phyloP scores from a whole-genome alignment of 768 basidiomycete genomes.

The Macrolepiota dolichaula region DNA sequence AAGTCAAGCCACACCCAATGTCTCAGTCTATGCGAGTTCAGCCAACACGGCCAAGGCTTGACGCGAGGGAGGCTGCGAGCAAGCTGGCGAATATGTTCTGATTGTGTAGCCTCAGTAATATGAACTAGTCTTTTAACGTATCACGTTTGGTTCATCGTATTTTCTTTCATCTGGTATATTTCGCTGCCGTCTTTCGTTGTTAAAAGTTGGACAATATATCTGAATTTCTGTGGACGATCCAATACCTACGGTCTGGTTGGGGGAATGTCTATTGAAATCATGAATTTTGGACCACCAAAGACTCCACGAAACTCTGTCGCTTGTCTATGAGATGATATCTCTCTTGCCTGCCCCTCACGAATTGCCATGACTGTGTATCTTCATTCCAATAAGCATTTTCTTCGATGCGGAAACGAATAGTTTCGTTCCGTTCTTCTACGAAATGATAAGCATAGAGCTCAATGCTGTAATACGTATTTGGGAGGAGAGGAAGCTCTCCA shows the following conservation, averaged over 20 bases:
- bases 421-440: slow-evolving; percentile 45
- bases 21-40: slow-evolving; percentile 70
- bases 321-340: slow-evolving; percentile 38
- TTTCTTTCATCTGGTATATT: not conserved
- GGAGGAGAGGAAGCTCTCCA: slow-evolving; percentile 44
- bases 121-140: not conserved
- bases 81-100: slow-evolving; percentile 90
- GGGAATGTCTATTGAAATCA: not conserved
- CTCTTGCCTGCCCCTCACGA: slow-evolving; percentile 49
- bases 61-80: slow-evolving; percentile 83
- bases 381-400: slow-evolving; percentile 42
- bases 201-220: not conserved
- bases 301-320: slow-evolving; percentile 13
- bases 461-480: slow-evolving; percentile 51
- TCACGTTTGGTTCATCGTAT: not conserved
- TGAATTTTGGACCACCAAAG: slow-evolving; percentile 20
- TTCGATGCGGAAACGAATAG: slow-evolving; percentile 41
- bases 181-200: not conserved
- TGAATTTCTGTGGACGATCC: not conserved
- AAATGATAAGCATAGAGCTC: slow-evolving; percentile 49
- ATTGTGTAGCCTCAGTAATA: not conserved
- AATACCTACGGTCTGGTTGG: not conserved
- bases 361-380: slow-evolving; percentile 38
- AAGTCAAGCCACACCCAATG: slow-evolving; percentile 59
- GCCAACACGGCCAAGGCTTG: slow-evolving; percentile 69